These are phyloP conservation scores for Plasmodium fragile DNA, from an alignment of 169 alveolate species.

Conservation along the genomic window DNA sequence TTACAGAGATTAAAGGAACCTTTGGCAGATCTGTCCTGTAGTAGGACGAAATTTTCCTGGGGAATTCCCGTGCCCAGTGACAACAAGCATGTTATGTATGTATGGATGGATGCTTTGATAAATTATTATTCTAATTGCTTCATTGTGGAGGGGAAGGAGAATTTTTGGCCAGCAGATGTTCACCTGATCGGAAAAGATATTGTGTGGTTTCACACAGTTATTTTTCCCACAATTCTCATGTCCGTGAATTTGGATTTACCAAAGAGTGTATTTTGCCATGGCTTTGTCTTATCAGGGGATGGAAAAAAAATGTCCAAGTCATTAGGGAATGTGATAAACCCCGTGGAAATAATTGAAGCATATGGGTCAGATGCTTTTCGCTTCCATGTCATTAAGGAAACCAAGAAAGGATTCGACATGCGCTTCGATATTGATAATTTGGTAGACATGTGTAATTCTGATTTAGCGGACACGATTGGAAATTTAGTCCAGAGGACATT, in stretches of 20 bases:
- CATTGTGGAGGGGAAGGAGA: slow-evolving; percentile 75
- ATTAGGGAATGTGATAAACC: slow-evolving; percentile 91
- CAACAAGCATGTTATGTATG: slow-evolving; percentile 94
- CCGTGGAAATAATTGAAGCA: slow-evolving; percentile 83
- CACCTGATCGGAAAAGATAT: slow-evolving; percentile 93
- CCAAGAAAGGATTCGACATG: slow-evolving; percentile 85
- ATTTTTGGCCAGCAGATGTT: slow-evolving; percentile 85
- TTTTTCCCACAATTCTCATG: slow-evolving; percentile 93
- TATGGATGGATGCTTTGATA: slow-evolving; percentile 95
- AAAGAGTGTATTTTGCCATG: slow-evolving; percentile 92
- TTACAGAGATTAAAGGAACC: slow-evolving; percentile 87
- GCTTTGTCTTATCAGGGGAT: slow-evolving; percentile 93
- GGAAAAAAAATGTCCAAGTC: slow-evolving; percentile 96
- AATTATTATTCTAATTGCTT: slow-evolving; percentile 90
- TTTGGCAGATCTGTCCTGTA: slow-evolving; percentile 91
- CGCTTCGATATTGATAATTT: slow-evolving; percentile 83
- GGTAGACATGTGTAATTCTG: slow-evolving; percentile 87
- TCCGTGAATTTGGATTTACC: slow-evolving; percentile 89
- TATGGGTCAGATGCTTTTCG: slow-evolving; percentile 86
- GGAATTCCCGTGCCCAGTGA: slow-evolving; percentile 93
- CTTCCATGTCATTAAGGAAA: slow-evolving; percentile 84
- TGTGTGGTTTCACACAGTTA: slow-evolving; percentile 94
- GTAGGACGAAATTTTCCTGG: slow-evolving; percentile 93
- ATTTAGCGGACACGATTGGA: slow-evolving; percentile 89
- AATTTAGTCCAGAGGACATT: slow-evolving; percentile 88